Base-by-base conservation (phyloP, 2,329 filamentous ascomycete genomes). In the Colletotrichum lupini region DNA sequence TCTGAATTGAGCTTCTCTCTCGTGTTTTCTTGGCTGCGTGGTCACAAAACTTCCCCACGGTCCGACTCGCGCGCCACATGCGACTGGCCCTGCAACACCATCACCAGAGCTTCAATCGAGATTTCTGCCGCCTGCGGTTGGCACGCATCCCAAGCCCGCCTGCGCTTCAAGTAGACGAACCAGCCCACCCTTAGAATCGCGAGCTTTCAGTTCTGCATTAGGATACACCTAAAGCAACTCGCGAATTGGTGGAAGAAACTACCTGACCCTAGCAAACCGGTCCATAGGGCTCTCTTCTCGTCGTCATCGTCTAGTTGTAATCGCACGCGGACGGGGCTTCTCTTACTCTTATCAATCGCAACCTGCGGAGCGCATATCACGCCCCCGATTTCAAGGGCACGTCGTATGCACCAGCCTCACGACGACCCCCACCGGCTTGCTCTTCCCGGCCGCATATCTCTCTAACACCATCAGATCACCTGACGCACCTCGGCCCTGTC, bases 241-340 rank as follows among this genome's bases (percentile, higher is more conserved):
- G 42, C 59, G 71, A 73, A 73, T 73, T 73, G 67, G 71, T 73
- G 67, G 71, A 73, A 73, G 71, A 73, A 70, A 73, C 26, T 52
- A 65, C 56, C 22, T 56, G 35, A 56, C 61, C 57, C 49, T 56
- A 62, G 56, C 67, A 71, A 49, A 35, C 52, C 49, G 35, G 55
- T 66, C 53, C 42, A 66, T 73, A 65, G 56, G 67, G 67, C 67
- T 60, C 67, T 60, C 61, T 57, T 32, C 35, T 26, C 35, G 30
- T 53, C 49, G 56, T 52, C 67, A 57, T 61, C 22, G 55, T 49
- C 56, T 32, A 70, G 35, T 35, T 16, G 49, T 61, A 56, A 30
- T 35, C 55, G n/a, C 22, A 68, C 56, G 8, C 46, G n/a, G 14
- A 68, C 46, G 11, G 9, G 14, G 61, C 70, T 52, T 55, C 32